Evolutionary conservation across 495 filamentous ascomycete species (phyloP), one percentile per base, ranked within the genome.

Genomic region (Halenospora varia): DNA sequence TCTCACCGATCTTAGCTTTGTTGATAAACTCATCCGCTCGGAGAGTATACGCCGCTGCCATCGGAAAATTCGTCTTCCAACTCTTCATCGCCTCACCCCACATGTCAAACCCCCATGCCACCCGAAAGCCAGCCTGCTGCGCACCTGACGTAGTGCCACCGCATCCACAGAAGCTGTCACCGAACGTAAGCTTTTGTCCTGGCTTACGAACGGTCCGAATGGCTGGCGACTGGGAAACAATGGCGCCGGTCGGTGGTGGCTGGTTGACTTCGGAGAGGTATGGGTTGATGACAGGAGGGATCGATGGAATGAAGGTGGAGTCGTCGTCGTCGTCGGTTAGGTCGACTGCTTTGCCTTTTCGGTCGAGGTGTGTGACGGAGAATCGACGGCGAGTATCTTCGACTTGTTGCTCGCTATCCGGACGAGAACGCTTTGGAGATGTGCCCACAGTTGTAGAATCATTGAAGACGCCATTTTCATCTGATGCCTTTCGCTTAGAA

Each of bases 91-190:
- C 88, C 3, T 74, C 51, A 0, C 49, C 0, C 39, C 81, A 78
- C 10, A 78, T 68, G 59, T 96, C 91, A 8, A 92, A 79, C 0
- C 78, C 83, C 71, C 84, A 85, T 18, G 72, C 70, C 2, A 88
- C 58, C 0, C 74, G 59, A 1, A 91, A 60, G 0, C 88, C 88
- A 0, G 89, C 86, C 24, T 73, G 67, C 17, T 68, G 54, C 0
- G 89, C 90, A 1, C 89, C 90, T 25, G 81, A 75, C 0, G 88
- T 89, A 2, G 85, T 78, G 2, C 91, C 90, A 1, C 91, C 91
- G 26, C 80, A 88, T 2, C 91, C 90, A 53, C 86, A 88, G 61
- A 92, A 68, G 3, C 50, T 44, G 29, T 68, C 65, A n/a, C 62
- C 65, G 18, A 55, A 65, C 2, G 65, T 68, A 15, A 59, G 51